Percentiles rank a stretch among this genome's conserved stretches.
Conservation (phyloP, 2,329 filamentous ascomycete species). For the Cladorrhinum sp. region DNA sequence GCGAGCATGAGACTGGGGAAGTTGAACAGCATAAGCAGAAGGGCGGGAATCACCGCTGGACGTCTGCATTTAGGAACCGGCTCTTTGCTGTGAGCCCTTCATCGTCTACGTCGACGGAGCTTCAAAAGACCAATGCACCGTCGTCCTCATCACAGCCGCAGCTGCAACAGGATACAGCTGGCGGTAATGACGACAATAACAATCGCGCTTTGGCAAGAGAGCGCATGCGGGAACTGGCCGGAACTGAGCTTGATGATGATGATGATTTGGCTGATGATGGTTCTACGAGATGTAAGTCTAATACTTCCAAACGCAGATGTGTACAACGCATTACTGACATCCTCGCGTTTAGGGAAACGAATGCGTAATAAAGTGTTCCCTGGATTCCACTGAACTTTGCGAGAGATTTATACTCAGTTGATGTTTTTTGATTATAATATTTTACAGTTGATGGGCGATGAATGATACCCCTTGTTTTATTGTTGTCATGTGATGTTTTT, state of each 20-base stretch:
- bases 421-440: not conserved
- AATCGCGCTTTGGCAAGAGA: conserved; percentile 21
- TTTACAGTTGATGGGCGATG: not conserved
- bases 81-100: conserved; percentile 17
- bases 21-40: conserved; percentile 36
- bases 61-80: conserved; percentile 22
- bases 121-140: conserved; percentile 10
- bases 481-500: not conserved
- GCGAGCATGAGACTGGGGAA: not conserved
- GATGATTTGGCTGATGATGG: conserved; percentile 11
- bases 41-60: conserved; percentile 22
- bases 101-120: conserved; percentile 20
- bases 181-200: not conserved
- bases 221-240: conserved; percentile 33
- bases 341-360: conserved; percentile 20
- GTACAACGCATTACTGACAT: conserved; percentile 7
- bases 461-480: conserved; percentile 23
- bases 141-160: not conserved
- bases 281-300: conserved; percentile 22
- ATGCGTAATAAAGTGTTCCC: conserved; percentile 26
- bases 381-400: conserved; percentile 18
- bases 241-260: conserved; percentile 22
- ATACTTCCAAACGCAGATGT: no score
- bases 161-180: not conserved
- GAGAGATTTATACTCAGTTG: not conserved